Evolutionary conservation across 306 rosid species (phyloP).

Genomic region (Sicyos edulis): DNA sequence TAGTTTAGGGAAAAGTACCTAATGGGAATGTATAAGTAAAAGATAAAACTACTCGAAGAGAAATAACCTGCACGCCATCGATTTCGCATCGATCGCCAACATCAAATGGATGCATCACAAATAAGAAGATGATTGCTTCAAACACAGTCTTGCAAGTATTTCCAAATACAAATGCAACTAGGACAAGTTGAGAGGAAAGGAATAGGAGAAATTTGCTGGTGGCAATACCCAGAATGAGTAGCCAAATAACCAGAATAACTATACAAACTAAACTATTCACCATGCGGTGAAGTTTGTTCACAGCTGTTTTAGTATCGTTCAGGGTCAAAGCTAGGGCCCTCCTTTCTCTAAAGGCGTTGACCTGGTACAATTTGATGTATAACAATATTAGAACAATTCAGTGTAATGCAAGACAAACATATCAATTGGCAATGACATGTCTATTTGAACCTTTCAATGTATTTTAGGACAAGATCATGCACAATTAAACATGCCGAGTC

Average conservation of each 20-base stretch:
- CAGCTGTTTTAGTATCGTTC: too few relatives aligned
- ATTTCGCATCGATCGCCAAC: too few relatives aligned
- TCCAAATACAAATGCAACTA: too few relatives aligned
- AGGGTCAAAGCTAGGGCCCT: conserved; percentile 87
- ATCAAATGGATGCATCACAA: too few relatives aligned
- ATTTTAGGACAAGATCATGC: not conserved
- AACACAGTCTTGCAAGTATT: too few relatives aligned
- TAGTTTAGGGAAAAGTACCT: conserved; percentile 11
- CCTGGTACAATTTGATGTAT: conserved; percentile 38
- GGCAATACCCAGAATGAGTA: conserved; percentile 66
- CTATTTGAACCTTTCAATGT: not conserved
- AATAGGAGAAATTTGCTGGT: conserved; percentile 69
- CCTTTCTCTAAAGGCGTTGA: conserved; percentile 80
- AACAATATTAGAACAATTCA: not conserved
- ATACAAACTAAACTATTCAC: conserved; percentile 57
- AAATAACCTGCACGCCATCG: not conserved
- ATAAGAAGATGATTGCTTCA: too few relatives aligned
- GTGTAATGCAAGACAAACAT: not conserved
- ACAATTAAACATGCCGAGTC: not conserved
- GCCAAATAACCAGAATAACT: conserved; percentile 54
- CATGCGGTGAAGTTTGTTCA: conserved; percentile 57
- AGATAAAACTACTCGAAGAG: not conserved
- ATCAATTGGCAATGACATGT: not conserved
- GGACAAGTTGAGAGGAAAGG: conserved; percentile 38
- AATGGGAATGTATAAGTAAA: not conserved